These are phyloP conservation scores for Chlorella variabilis DNA, from an alignment of 163 green algal genomes.

Conservation along the genomic window DNA sequence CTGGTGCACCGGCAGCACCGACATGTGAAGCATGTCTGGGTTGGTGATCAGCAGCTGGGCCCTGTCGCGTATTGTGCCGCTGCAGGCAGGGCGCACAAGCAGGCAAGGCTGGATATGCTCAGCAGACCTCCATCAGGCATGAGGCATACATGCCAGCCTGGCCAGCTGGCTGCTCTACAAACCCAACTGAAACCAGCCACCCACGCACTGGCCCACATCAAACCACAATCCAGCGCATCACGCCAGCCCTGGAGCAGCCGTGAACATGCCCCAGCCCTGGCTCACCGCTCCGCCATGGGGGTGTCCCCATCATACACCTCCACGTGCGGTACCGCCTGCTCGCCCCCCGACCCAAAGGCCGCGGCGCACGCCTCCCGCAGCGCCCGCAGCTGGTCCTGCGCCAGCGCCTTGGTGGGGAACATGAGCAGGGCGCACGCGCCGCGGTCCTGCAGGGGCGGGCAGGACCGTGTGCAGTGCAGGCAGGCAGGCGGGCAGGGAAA, in stretches of 20 bases:
- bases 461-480: not conserved
- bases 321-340: slow-evolving; percentile 44
- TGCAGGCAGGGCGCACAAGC: not conserved
- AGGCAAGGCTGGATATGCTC: too few relatives aligned
- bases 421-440: slow-evolving; percentile 84
- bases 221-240: too few relatives aligned
- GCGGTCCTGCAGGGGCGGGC: slow-evolving; percentile 37
- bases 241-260: too few relatives aligned
- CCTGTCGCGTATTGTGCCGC: slow-evolving; percentile 54
- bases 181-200: too few relatives aligned
- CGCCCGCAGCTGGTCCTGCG: slow-evolving; percentile 83
- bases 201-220: too few relatives aligned
- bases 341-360: slow-evolving; percentile 50
- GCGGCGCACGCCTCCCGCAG: slow-evolving; percentile 66
- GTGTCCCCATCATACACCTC: slow-evolving; percentile 94
- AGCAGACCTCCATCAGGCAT: too few relatives aligned
- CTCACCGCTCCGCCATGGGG: slow-evolving; percentile 24
- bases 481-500: not conserved
- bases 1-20: slow-evolving; percentile 74
- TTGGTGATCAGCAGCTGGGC: slow-evolving; percentile 94
- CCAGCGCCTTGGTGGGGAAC: slow-evolving; percentile 95
- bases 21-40: slow-evolving; percentile 97
- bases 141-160: too few relatives aligned
- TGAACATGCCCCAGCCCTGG: too few relatives aligned
- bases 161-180: too few relatives aligned